Evolutionary conservation across 225 moss, liverwort and hornwort genomes (phyloP).

Genomic region (Thuidium tamariscinum): DNA sequence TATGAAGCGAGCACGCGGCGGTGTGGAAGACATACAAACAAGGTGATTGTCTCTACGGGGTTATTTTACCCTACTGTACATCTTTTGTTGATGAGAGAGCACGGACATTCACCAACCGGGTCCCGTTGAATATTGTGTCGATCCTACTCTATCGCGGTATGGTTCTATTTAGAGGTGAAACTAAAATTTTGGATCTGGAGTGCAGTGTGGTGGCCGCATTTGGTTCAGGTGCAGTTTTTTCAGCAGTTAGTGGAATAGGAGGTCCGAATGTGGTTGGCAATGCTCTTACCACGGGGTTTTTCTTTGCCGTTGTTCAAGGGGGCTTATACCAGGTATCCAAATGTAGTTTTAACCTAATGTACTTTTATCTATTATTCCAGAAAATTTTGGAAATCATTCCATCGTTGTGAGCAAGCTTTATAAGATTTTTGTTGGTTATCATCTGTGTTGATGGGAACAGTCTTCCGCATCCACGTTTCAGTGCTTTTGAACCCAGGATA

Average conservation of each 20-base stretch:
- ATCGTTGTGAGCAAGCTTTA: not conserved
- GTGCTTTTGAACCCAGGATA: not conserved
- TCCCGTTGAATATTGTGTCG: not conserved
- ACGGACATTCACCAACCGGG: not conserved
- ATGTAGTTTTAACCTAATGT: not conserved
- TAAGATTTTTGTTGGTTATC: not conserved
- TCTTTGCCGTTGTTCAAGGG: conserved; percentile 83
- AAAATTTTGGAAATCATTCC: not conserved
- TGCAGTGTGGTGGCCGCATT: conserved; percentile 91
- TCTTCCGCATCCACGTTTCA: not conserved
- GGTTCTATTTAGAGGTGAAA: not conserved
- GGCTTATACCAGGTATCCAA: conserved; percentile 64
- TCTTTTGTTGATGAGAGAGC: not conserved
- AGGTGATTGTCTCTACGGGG: conserved; percentile 9
- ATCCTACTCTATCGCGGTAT: not conserved
- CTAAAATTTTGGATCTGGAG: not conserved
- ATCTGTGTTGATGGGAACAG: not conserved
- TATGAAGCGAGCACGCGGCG: conserved; percentile 77
- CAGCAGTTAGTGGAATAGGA: conserved; percentile 85
- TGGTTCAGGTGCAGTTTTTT: conserved; percentile 91
- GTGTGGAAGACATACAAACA: conserved; percentile 83
- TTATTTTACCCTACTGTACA: not conserved
- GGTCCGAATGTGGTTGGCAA: conserved; percentile 76
- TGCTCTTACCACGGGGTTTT: conserved; percentile 73
- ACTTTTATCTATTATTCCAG: not conserved